Evolutionary conservation across 495 filamentous ascomycete species (phyloP).

Genomic region (Tuber brumale): DNA sequence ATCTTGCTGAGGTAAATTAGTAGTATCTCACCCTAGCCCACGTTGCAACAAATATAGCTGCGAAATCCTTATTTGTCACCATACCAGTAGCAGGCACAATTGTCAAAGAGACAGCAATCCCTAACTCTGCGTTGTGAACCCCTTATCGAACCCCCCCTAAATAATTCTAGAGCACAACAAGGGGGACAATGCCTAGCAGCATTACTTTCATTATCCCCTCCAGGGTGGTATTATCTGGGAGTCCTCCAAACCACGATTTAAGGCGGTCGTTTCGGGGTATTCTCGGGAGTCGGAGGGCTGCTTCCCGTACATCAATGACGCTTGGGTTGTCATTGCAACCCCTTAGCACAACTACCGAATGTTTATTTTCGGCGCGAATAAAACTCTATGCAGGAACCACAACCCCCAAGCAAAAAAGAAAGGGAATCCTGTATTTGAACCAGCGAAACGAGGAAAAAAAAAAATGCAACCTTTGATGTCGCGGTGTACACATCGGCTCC

Average conservation of each 20-base stretch:
- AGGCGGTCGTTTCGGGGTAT: not conserved
- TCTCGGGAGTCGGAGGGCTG: not conserved
- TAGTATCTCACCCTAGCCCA: not conserved
- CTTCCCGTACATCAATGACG: not conserved
- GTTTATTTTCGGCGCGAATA: not conserved
- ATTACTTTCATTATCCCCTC: not conserved
- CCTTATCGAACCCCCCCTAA: not conserved
- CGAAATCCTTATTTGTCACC: not conserved
- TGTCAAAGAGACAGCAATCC: not conserved
- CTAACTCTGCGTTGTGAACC: not conserved
- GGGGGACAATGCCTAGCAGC: not conserved
- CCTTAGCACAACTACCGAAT: not conserved
- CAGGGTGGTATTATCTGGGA: not conserved
- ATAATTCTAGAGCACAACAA: not conserved
- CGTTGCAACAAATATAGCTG: not conserved
- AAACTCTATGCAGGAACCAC: not conserved
- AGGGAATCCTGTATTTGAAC: not conserved
- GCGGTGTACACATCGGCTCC: conserved; percentile 23
- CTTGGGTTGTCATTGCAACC: not conserved
- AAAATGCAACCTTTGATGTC: not conserved
- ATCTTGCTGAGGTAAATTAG: not conserved
- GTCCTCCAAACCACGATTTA: not conserved
- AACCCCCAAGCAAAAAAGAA: not conserved
- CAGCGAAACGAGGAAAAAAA: conserved; percentile 5
- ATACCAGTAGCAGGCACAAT: no score